A percentile compares a stretch with the other conserved stretches of the same genome.
Evolutionary conservation across 1,284 basidiomycete genomes (phyloP).

Genomic region (Ceratobasidium sp.): DNA sequence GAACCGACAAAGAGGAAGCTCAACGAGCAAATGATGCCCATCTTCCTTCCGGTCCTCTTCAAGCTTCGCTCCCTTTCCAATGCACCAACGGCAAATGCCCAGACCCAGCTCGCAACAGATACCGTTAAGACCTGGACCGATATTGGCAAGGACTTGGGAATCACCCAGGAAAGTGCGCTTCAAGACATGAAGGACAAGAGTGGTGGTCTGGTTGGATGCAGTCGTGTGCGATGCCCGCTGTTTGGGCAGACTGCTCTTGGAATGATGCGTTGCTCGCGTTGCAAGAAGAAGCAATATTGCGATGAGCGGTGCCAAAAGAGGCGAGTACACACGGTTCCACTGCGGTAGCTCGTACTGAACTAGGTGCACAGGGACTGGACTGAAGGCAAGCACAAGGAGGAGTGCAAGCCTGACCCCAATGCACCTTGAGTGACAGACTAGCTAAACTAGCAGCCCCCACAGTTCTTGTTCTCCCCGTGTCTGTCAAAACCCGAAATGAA

Average conservation of each 20-base stretch:
- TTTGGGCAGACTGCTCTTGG: conserved; percentile 32
- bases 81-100: neutral
- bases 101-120: conserved; percentile 26
- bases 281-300: conserved; percentile 36
- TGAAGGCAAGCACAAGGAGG: conserved; percentile 36
- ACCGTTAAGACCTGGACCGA: conserved; percentile 30
- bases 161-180: conserved; percentile 26
- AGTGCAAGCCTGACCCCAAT: conserved; percentile 24
- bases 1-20: conserved; percentile 16
- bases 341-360: conserved; percentile 40
- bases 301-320: conserved; percentile 34
- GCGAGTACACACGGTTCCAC: neutral
- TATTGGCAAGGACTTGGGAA: conserved; percentile 9
- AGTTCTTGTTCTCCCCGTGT: neutral
- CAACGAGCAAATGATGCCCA: conserved; percentile 31
- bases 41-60: conserved; percentile 31
- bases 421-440: neutral
- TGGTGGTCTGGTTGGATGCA: conserved; percentile 30
- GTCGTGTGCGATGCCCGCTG: conserved; percentile 31
- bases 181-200: conserved; percentile 35
- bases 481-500: neutral
- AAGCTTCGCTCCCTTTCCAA: conserved; percentile 27
- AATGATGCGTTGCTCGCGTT: conserved; percentile 36
- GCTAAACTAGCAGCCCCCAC: conserved; percentile 7
- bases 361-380: conserved; percentile 44